Percentiles rank a stretch among this genome's conserved stretches.
Conservation (phyloP, 352 stramenopile genomes). For the Phytopythium delawarense region DNA sequence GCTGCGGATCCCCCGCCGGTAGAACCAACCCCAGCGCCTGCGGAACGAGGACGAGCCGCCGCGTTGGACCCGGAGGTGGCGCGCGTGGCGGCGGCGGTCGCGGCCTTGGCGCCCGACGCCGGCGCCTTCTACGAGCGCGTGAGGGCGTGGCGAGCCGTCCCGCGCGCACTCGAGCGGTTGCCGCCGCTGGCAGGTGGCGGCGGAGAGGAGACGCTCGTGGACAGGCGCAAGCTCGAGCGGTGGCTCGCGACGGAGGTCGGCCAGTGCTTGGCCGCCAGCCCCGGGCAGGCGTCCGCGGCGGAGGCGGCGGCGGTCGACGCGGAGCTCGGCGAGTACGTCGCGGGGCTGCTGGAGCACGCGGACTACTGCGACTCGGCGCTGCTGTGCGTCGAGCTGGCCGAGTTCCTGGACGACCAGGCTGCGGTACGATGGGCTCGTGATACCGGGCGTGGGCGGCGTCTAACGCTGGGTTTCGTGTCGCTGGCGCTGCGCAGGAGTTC, state of each 20-base stretch:
- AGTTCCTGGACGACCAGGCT: constrained; percentile 52
- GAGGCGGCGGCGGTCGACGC: constrained; percentile 31
- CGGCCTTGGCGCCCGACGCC: constrained; percentile 17
- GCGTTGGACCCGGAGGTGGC: not conserved
- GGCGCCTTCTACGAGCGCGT: constrained; percentile 40
- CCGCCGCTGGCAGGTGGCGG: constrained; percentile 5
- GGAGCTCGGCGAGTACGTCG: constrained; percentile 64
- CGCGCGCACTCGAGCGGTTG: constrained; percentile 34
- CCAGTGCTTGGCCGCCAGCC: constrained; percentile 8
- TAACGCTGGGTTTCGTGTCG: not conserved
- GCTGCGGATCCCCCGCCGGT: too few relatives aligned
- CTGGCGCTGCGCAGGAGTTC: constrained; percentile 31
- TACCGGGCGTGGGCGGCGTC: not conserved
- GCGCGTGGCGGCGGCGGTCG: constrained; percentile 23
- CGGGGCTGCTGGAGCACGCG: constrained; percentile 59
- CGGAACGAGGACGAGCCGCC: not conserved
- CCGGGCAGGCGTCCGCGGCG: constrained; percentile 20
- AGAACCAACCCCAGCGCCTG: too few relatives aligned
- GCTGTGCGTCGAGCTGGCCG: constrained; percentile 54
- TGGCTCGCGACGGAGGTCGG: constrained; percentile 16
- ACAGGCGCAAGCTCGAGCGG: constrained; percentile 40
- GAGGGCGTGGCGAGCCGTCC: constrained; percentile 44
- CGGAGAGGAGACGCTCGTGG: constrained; percentile 29
- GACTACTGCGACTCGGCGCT: constrained; percentile 70
- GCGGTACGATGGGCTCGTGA: constrained; percentile 16